Evolutionary conservation across 805 yeast species (phyloP), one percentile per base, ranked within the genome.

Genomic region (Candida taoyuanica): DNA sequence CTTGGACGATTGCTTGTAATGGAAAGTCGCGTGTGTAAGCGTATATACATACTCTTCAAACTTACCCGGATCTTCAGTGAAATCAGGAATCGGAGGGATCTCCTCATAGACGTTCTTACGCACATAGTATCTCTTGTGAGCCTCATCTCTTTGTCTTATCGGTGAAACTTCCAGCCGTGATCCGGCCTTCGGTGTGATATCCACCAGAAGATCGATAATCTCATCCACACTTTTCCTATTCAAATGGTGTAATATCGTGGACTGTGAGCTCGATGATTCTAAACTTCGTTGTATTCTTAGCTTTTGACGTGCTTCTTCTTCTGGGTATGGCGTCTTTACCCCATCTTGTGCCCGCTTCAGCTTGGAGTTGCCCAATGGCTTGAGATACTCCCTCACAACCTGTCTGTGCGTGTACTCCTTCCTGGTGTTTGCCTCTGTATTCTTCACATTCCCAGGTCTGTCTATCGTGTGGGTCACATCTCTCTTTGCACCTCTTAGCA

Each of bases 11-110:
- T 55, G 55, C 33, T 58, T 62, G 34, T 48, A 52, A 17, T 60
- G 58, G 44, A 60, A 67, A 5, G 53, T 55, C 2, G 66, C 55
- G 43, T 68, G 70, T 2, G 70, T 62, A 20, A 68, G 33, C 5
- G 48, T 18, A n/a, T 63, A 60, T 33, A 68, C 45, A 34, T 64
- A 66, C 9, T 52, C 49, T 17, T 54, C 63, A 44, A 65, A 64
- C 5, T 29, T 29, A 7, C 32, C 18, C 0, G 55, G 55, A 26
- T 57, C 48, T n/a, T 44, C 29, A 5, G 41, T 31, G 39, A 67
- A 59, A 21, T 58, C 46, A 2, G 69, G 64, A 2, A 65, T 39
- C n/a, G 50, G 48, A 3, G 72, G 71, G 0, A 68, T 43, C 33
- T 65, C 69, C 1, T 49, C 42, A 27, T 54, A 61, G 4, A 48